Base-by-base conservation (phyloP, 2,329 filamentous ascomycete species). In the Talaromyces albobiverticillius region DNA sequence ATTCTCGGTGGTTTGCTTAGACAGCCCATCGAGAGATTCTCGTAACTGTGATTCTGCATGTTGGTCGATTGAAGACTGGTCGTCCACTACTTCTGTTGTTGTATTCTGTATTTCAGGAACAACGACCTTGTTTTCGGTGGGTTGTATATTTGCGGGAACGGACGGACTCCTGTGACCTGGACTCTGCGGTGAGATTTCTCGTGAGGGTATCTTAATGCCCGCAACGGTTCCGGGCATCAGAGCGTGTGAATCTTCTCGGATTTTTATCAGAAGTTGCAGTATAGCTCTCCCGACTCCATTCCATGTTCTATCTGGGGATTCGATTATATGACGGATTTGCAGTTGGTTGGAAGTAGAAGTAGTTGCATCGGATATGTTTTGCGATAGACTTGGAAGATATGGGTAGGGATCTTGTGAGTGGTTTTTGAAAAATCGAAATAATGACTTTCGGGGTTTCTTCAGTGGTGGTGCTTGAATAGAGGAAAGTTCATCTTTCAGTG, bases 401-500 rank as follows among this genome's bases (percentile, higher is more conserved):
- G 72, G 71, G 61, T 81, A 85, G 1, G 79, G 77, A 63, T 83
- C 80, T 36, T 82, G 71, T 40, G 43, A 43, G 31, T 79, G 78
- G 45, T 73, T 75, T 61, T 76, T 79, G n/a, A 86, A 66, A 25
- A 76, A 71, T 42, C 72, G 74, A 11, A 79, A 75, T 11, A 85
- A 69, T 45, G 76, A 74, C 58, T 78, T 79, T 57, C 77, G 80
- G 57, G 77, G 74, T 23, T 72, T 71, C 38, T 76, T 76, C 23
- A 48, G 20, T 3, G 79, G 62, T 3, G 81, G 79, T 4, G 76
- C 67, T 60, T 82, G 79, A 38, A 76, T 68, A 22, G 79, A 65
- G 9, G 82, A 83, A 13, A 85, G 67, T 40, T 73, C 75, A 64
- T 87, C 84, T 52, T 80, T 70, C 3, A 86, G 65, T 23, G 75